These are phyloP conservation scores for Candida sp. DNA, from an alignment of 1,139 yeast species.

Conservation along the genomic window DNA sequence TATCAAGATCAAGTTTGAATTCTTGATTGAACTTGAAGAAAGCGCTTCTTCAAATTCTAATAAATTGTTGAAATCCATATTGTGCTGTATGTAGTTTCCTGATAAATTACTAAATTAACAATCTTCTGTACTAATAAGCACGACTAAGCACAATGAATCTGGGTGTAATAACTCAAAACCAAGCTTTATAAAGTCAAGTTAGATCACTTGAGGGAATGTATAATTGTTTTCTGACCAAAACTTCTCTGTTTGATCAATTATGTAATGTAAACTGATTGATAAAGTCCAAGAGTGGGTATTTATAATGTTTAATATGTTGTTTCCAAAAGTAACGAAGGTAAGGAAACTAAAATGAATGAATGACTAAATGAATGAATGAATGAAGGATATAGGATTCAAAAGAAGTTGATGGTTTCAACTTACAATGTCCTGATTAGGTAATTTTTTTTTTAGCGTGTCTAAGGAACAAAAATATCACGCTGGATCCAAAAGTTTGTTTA, in stretches of 20 bases:
- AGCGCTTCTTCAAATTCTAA: conserved; percentile 44
- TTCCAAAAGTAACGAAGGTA: not conserved
- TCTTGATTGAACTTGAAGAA: conserved; percentile 15
- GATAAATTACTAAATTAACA: no score
- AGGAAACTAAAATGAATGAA: not conserved
- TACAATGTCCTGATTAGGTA: not conserved
- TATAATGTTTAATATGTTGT: not conserved
- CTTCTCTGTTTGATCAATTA: no score
- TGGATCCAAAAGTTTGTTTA: not conserved
- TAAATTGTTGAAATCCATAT: conserved; percentile 31
- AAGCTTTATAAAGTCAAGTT: no score
- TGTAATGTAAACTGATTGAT: no score
- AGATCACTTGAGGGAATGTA: no score
- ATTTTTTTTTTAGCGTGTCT: not conserved
- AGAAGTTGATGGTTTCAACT: not conserved
- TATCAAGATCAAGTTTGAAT: conserved; percentile 20
- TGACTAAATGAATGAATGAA: not conserved
- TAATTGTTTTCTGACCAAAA: no score
- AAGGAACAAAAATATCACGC: not conserved
- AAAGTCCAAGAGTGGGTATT: no score
- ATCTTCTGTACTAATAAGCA: not conserved
- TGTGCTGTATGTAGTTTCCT: not conserved
- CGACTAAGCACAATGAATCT: not conserved
- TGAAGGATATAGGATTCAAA: not conserved
- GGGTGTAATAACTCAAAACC: no score